Base-by-base conservation (phyloP, 106 monocot species). In the Dendrobium catenatum region DNA sequence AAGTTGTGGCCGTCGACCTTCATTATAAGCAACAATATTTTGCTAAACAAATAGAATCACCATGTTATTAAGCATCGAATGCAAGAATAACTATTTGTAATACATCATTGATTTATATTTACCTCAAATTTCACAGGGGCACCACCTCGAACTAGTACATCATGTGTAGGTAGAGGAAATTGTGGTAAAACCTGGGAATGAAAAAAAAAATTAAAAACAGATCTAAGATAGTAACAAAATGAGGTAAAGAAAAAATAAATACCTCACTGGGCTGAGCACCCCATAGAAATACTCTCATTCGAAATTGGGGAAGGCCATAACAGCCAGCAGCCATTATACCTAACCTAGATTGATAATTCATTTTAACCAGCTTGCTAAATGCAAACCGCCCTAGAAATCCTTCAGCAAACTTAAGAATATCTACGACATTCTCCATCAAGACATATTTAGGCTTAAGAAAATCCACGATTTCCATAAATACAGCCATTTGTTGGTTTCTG, bases 371-470 rank as follows among this genome's bases (percentile, higher is more conserved):
- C 27, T 88, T 43, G 22, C 93, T 91, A 2, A 99, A 42, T 5
- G 99, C 99, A 89, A 93, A 99, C 20, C 91, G 80, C 40, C 93
- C 99, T 2, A 99, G 58, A 78, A 80, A 91, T 0, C 95, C 95
- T 2, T 85, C 77, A 1, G 99, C 86, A 87, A 99, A 99, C 40
- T 90, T 95, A 4, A 99, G 31, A 13, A 99, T 89, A 27, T 99
- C 95, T 0, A 99, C 99, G 0, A 99, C 99, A 90, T 99, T 99
- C 59, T 99, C 99, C 99, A 95, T 99, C 0, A 99, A 80, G 16
- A 99, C 95, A 85, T 68, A 99, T 41, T 80, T 95, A 11, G 99
- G 95, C 43, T 93, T 95, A 1, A 99, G 77, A 82, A 79, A 88
- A 4, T 91, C 82, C 20, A 99, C 90, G 80, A 99, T 90, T 13